A percentile compares a stretch with the other conserved stretches of the same genome.
Conservation (phyloP, 129 eudicot species). For the Pseudognaphalium luteoalbum region DNA sequence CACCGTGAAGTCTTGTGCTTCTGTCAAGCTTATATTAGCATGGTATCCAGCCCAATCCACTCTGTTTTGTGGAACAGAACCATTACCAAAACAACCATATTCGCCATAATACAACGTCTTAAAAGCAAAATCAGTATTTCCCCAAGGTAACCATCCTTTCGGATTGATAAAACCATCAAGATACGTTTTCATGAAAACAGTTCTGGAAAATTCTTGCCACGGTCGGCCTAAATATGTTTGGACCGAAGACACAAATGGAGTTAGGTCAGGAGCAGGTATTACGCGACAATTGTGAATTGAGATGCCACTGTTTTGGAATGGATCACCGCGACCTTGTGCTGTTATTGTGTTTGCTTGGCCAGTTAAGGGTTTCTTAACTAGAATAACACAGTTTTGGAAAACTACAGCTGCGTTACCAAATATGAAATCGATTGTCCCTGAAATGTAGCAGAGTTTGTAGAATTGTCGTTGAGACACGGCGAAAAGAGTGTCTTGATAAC, state of each 20-base stretch:
- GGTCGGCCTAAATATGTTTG: slow-evolving; percentile 74
- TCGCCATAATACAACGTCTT: slow-evolving; percentile 80
- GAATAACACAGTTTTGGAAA: slow-evolving; percentile 64
- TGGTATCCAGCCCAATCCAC: slow-evolving; percentile 78
- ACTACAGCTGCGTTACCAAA: slow-evolving; percentile 85
- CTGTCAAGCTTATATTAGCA: slow-evolving; percentile 34
- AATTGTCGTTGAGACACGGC: slow-evolving; percentile 80
- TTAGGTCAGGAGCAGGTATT: slow-evolving; percentile 50
- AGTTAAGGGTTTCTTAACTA: slow-evolving; percentile 48
- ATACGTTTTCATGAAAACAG: slow-evolving; percentile 54
- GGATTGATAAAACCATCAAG: slow-evolving; percentile 47
- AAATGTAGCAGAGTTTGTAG: slow-evolving; percentile 65
- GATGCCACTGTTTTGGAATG: slow-evolving; percentile 71
- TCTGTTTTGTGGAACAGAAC: slow-evolving; percentile 41
- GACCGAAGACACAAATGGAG: slow-evolving; percentile 35
- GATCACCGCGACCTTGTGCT: slow-evolving; percentile 82
- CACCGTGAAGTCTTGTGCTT: slow-evolving; percentile 63
- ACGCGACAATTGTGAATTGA: slow-evolving; percentile 64
- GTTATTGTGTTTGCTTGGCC: slow-evolving; percentile 75
- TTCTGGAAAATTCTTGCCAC: slow-evolving; percentile 75
- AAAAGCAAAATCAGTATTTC: slow-evolving; percentile 51
- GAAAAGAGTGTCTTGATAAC: slow-evolving; percentile 80
- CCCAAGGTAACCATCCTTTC: slow-evolving; percentile 76
- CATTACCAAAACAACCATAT: slow-evolving; percentile 64
- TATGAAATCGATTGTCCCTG: slow-evolving; percentile 81